phyloP scores from a whole-genome alignment of 495 filamentous ascomycete genomes.

The Penicillium pulvis region DNA sequence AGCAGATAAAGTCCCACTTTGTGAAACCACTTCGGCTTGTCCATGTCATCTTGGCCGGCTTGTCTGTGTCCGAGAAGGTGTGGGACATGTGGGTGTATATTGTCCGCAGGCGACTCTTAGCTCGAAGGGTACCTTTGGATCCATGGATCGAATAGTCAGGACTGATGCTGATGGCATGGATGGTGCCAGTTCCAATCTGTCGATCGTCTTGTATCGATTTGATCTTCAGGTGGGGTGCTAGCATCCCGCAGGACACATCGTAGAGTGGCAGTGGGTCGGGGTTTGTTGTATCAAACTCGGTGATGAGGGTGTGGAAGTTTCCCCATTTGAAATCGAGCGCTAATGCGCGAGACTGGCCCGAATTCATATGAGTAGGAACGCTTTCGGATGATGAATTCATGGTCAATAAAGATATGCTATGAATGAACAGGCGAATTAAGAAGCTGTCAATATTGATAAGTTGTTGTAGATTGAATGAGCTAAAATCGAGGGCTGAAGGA shows the following conservation, averaged over 20 bases:
- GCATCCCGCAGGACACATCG: constrained; percentile 4
- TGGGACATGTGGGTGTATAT: constrained; percentile 25
- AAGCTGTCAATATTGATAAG: not conserved
- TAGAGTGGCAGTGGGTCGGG: constrained; percentile 10
- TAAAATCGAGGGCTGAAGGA: not conserved
- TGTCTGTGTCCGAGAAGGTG: constrained; percentile 18
- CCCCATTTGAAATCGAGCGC: not conserved
- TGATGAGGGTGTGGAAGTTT: constrained; percentile 3
- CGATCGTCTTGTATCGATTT: constrained; percentile 6
- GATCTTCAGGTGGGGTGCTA: constrained; percentile 21
- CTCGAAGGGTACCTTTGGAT: constrained; percentile 17
- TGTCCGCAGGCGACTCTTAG: constrained; percentile 22
- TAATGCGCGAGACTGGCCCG: not conserved
- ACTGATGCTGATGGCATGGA: constrained; percentile 20
- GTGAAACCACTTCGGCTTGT: constrained; percentile 22
- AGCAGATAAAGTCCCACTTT: constrained; percentile 28
- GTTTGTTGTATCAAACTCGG: constrained; percentile 2
- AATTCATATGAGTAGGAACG: not conserved
- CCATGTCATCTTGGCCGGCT: constrained; percentile 24
- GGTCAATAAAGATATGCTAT: not conserved
- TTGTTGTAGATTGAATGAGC: not conserved
- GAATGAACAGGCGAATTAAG: not conserved
- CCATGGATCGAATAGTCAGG: constrained; percentile 22
- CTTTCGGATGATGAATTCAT: not conserved
- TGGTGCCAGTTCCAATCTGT: constrained; percentile 19